These are phyloP conservation scores for Batkoa obscura DNA, from an alignment of 371 early-diverging fungal genomes.

Conservation along the genomic window DNA sequence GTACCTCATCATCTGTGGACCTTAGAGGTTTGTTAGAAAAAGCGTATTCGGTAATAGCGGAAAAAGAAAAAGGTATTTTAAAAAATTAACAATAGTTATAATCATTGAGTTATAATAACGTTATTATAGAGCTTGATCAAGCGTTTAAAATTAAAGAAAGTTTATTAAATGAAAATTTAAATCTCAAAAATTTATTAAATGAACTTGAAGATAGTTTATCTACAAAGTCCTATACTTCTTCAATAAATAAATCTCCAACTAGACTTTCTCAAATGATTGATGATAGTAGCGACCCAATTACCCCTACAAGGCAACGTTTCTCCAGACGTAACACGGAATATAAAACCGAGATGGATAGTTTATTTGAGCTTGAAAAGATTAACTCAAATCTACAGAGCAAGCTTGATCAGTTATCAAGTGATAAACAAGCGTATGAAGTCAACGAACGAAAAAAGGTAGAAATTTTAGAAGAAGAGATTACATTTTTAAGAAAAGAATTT, in stretches of 20 bases:
- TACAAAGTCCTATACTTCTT: background rate
- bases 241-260: background rate
- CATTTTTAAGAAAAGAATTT: background rate
- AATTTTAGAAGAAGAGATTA: background rate
- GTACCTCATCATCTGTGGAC: background rate
- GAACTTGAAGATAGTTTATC: background rate
- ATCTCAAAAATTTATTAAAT: background rate
- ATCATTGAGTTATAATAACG: background rate
- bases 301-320: too few species aligned
- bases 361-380: too few species aligned
- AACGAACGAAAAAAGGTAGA: too few species aligned
- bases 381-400: too few species aligned
- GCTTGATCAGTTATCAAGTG: too few species aligned
- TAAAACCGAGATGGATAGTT: too few species aligned
- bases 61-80: background rate
- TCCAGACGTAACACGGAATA: too few species aligned
- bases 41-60: background rate
- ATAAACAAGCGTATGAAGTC: too few species aligned
- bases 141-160: background rate
- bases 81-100: background rate
- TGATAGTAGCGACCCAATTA: background rate
- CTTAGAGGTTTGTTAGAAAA: background rate
- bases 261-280: background rate
- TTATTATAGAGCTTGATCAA: conserved; percentile 1
- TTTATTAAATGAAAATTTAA: conserved; percentile 3